Conservation (phyloP, 2,329 filamentous ascomycete species). For the Sclerotiophoma versabilis region DNA sequence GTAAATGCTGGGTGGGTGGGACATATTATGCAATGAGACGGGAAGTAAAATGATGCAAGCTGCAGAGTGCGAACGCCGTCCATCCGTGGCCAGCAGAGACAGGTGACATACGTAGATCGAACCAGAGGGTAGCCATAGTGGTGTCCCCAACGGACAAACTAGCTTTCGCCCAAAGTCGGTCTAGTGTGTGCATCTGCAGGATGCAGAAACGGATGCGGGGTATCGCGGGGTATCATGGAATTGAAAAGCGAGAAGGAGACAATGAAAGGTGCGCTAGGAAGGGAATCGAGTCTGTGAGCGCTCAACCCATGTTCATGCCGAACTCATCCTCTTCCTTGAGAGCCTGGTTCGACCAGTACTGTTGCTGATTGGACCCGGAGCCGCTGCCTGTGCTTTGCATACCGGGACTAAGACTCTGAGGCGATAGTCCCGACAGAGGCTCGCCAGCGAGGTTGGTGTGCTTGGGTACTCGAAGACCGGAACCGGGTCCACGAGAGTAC, state of each 20-base stretch:
- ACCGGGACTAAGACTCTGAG: constrained; percentile 63
- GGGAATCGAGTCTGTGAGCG: constrained; percentile 13
- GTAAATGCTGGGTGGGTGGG: constrained; percentile 28
- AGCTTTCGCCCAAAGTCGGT: constrained; percentile 15
- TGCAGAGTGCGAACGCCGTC: constrained; percentile 27
- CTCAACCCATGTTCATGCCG: constrained; percentile 71
- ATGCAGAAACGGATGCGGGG: constrained; percentile 41
- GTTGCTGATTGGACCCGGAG: constrained; percentile 55
- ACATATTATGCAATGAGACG: constrained; percentile 44
- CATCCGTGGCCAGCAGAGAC: constrained; percentile 47
- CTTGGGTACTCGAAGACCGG: constrained; percentile 86
- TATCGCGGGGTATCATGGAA: constrained; percentile 48
- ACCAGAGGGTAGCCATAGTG: not conserved
- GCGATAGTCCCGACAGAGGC: constrained; percentile 64
- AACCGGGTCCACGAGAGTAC: constrained; percentile 84
- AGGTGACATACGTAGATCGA: constrained; percentile 19
- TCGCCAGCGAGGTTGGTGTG: constrained; percentile 93
- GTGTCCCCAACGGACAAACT: not conserved
- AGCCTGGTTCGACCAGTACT: constrained; percentile 63
- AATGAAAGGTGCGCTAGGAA: constrained; percentile 14
- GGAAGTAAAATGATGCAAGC: constrained; percentile 33
- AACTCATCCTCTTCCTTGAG: constrained; percentile 96
- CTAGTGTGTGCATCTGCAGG: constrained; percentile 37
- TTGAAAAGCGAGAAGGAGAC: constrained; percentile 34
- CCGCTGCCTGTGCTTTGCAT: constrained; percentile 73